Evolutionary conservation across 2,329 filamentous ascomycete species (phyloP).

Genomic region (Arthrocladium fulminans): DNA sequence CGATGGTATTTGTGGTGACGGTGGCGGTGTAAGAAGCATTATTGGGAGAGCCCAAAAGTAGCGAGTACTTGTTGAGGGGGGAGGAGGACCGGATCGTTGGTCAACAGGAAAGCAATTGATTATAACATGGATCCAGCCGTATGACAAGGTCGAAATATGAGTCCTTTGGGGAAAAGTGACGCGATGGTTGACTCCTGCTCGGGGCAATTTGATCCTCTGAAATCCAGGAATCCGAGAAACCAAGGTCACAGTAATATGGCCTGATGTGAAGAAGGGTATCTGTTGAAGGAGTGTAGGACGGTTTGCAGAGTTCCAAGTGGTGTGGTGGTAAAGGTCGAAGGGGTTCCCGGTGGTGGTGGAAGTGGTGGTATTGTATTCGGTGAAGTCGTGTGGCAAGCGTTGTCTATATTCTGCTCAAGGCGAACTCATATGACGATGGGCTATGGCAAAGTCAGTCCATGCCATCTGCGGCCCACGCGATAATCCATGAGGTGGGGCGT

Average conservation of each 20-base stretch:
- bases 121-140: conserved; percentile 23
- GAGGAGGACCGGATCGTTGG: conserved; percentile 18
- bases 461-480: not conserved
- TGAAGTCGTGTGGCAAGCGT: conserved; percentile 8
- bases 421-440: conserved; percentile 9
- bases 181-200: not conserved
- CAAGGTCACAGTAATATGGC: conserved; percentile 19
- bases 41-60: conserved; percentile 35
- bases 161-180: conserved; percentile 15
- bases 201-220: not conserved
- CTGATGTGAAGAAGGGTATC: conserved; percentile 10
- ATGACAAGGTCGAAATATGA: conserved; percentile 15
- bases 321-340: conserved; percentile 6
- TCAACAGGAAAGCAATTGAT: conserved; percentile 19
- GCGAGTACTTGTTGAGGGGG: conserved; percentile 22
- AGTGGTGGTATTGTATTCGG: conserved; percentile 1
- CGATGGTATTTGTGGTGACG: conserved; percentile 32
- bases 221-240: conserved; percentile 14
- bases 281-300: conserved; percentile 7
- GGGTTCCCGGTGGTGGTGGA: not conserved
- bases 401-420: conserved; percentile 11
- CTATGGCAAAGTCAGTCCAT: not conserved
- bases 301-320: conserved; percentile 12
- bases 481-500: conserved; percentile 1
- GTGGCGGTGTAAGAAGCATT: conserved; percentile 39